Percentiles rank a stretch among this genome's conserved stretches.
Evolutionary conservation across 768 basidiomycete species (phyloP).

Genomic region (Candolleomyces eurysporus): DNA sequence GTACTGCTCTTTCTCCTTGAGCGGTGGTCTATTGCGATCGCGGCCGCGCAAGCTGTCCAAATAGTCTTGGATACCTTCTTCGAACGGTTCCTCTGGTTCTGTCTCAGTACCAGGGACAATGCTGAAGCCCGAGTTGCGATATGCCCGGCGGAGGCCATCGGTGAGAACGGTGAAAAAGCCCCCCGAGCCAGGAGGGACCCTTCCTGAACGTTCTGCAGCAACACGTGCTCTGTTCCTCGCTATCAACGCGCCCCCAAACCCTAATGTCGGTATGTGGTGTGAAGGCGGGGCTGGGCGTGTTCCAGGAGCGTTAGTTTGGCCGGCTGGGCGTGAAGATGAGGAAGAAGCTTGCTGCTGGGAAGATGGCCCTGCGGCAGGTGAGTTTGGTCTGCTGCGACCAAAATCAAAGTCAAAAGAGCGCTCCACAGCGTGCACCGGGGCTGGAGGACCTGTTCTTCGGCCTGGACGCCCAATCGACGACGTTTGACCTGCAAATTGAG

Average conservation of each 20-base stretch:
- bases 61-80: not conserved
- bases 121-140: not conserved
- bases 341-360: conserved; percentile 11
- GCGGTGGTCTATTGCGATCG: conserved; percentile 2
- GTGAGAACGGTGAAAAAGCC: conserved; percentile 16
- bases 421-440: conserved; percentile 36
- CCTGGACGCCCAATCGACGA: conserved; percentile 36
- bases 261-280: conserved; percentile 60
- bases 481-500: conserved; percentile 29
- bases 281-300: conserved; percentile 39
- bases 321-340: not conserved
- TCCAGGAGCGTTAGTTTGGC: conserved; percentile 20
- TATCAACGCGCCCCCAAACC: conserved; percentile 63
- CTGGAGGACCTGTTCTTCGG: conserved; percentile 8
- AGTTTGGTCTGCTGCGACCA: conserved; percentile 26
- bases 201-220: conserved; percentile 13
- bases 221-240: conserved; percentile 32
- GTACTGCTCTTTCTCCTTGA: conserved; percentile 41
- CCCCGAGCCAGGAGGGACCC: conserved; percentile 16
- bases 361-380: conserved; percentile 23
- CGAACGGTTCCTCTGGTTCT: not conserved
- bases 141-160: conserved; percentile 4
- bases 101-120: conserved; percentile 1
- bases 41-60: not conserved
- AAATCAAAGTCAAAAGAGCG: conserved; percentile 46